Evolutionary conservation across 2,329 filamentous ascomycete genomes (phyloP).

Genomic region (Huntiella bhutanensis): DNA sequence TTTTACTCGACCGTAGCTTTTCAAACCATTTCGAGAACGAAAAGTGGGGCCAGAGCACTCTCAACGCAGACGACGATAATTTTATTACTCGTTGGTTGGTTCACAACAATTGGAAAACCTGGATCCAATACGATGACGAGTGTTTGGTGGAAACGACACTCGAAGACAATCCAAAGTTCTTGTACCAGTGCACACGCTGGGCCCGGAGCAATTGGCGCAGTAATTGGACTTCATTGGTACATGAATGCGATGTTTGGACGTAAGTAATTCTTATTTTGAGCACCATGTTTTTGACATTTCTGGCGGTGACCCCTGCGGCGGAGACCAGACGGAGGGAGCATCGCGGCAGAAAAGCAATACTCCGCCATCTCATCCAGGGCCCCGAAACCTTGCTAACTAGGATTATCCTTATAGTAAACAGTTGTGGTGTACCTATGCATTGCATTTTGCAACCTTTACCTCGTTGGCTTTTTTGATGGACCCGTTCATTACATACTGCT

Average conservation of each 20-base stretch:
- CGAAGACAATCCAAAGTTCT: conserved; percentile 71
- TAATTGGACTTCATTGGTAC: conserved; percentile 77
- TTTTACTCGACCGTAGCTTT: conserved; percentile 71
- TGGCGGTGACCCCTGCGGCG: background rate
- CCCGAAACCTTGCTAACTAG: too few relatives aligned
- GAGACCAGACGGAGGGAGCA: too few relatives aligned
- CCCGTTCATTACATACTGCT: conserved; percentile 48
- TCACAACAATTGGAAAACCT: conserved; percentile 79
- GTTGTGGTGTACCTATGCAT: conserved; percentile 81
- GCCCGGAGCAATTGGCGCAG: conserved; percentile 95
- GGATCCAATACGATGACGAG: conserved; percentile 82
- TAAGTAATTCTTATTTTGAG: conserved; percentile 33
- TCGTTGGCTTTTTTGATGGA: conserved; percentile 71
- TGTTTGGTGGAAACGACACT: conserved; percentile 86
- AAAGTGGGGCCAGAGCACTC: conserved; percentile 69
- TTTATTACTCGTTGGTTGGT: conserved; percentile 96
- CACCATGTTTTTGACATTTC: background rate
- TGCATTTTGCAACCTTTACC: conserved; percentile 82
- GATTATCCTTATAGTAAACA: conserved; percentile 44
- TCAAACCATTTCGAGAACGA: conserved; percentile 81
- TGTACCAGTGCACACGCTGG: conserved; percentile 89
- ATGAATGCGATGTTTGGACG: conserved; percentile 70
- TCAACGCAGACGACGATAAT: conserved; percentile 96
- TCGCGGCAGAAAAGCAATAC: too few relatives aligned
- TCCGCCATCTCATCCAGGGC: too few relatives aligned